These are phyloP conservation scores for Quercus phellos DNA, from an alignment of 331 rosid species.

Conservation along the genomic window DNA sequence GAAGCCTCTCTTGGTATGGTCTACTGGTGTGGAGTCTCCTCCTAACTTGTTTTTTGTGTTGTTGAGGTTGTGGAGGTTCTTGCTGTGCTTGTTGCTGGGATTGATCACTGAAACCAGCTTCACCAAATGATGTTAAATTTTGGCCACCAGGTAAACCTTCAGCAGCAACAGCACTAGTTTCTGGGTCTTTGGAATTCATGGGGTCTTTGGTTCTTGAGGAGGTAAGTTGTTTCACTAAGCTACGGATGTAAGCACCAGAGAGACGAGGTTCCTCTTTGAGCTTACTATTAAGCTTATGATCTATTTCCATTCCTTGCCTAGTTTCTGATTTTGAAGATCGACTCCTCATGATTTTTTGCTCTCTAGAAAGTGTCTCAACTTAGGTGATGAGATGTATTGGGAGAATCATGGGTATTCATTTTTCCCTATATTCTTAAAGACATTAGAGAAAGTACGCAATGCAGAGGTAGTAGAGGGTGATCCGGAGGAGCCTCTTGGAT, in stretches of 20 bases:
- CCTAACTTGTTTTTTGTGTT: conserved; percentile 75
- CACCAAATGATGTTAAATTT: conserved; percentile 27
- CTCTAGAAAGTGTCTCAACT: not conserved
- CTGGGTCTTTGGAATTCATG: conserved; percentile 32
- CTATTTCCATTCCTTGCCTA: conserved; percentile 41
- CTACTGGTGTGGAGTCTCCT: conserved; percentile 68
- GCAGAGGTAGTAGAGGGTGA: conserved; percentile 45
- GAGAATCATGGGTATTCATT: conserved; percentile 35
- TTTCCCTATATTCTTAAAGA: conserved; percentile 41
- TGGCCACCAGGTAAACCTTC: conserved; percentile 4
- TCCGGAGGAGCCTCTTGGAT: conserved; percentile 37
- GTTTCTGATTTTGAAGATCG: conserved; percentile 23
- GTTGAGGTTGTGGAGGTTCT: conserved; percentile 40
- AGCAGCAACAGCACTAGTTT: not conserved
- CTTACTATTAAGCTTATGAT: conserved; percentile 22
- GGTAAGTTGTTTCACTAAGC: conserved; percentile 59
- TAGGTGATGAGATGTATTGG: conserved; percentile 33
- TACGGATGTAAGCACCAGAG: conserved; percentile 63
- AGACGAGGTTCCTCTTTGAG: conserved; percentile 49
- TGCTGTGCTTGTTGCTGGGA: conserved; percentile 15
- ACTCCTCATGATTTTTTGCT: conserved; percentile 25
- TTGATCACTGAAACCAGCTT: conserved; percentile 20
- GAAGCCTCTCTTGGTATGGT: conserved; percentile 74
- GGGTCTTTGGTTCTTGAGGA: conserved; percentile 50
- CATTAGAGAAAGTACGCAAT: conserved; percentile 31